phyloP scores from a whole-genome alignment of 2,329 filamentous ascomycete species.

The Conoideocrella luteorostrata region DNA sequence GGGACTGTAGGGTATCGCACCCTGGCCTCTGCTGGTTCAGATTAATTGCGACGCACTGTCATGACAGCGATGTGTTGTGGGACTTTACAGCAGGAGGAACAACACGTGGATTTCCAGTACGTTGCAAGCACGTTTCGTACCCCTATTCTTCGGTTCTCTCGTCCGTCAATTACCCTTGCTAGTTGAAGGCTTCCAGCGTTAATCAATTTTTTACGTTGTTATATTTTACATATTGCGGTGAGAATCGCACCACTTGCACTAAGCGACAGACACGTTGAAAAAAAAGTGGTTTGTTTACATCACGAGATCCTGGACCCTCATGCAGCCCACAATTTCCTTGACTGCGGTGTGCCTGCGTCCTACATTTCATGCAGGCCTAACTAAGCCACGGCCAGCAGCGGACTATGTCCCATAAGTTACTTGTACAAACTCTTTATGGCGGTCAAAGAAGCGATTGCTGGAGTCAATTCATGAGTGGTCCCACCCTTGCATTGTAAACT shows the following conservation, averaged over 20 bases:
- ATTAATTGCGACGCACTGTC: not conserved
- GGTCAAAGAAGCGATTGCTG: conserved; percentile 4
- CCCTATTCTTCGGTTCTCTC: too few species aligned
- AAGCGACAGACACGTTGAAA: not conserved
- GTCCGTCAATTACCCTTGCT: too few species aligned
- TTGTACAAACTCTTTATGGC: not conserved
- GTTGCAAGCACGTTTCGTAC: too few species aligned
- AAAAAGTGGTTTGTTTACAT: not conserved
- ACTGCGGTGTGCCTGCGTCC: conserved; percentile 4
- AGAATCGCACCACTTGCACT: not conserved
- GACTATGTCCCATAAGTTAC: conserved; percentile 5
- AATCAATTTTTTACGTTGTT: too few species aligned
- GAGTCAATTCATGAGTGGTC: not conserved
- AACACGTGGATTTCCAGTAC: too few species aligned
- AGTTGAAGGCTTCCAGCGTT: too few species aligned
- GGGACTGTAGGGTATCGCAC: not conserved
- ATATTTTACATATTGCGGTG: too few species aligned
- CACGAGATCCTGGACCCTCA: conserved; percentile 4
- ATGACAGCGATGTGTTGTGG: too few species aligned
- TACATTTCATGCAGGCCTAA: not conserved
- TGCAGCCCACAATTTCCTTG: conserved; percentile 4
- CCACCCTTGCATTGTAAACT: conserved; percentile 2
- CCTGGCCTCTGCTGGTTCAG: not conserved
- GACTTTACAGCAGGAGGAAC: too few species aligned
- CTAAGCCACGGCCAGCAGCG: not conserved